Conservation (phyloP, 192 early-diverging fungal species). For the Coemansia erecta region DNA sequence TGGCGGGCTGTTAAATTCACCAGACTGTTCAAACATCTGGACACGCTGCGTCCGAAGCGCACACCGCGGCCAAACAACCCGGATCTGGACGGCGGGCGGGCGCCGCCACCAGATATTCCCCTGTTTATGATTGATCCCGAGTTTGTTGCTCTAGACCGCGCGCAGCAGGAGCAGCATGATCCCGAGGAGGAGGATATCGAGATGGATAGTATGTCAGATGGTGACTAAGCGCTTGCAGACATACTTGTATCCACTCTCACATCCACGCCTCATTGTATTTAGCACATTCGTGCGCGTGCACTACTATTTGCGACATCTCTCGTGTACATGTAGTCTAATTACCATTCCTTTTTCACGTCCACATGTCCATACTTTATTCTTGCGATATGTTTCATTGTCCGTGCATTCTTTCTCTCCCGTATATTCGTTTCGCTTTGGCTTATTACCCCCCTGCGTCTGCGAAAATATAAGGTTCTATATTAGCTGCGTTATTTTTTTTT, state of each 20-base stretch:
- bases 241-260: too few relatives aligned
- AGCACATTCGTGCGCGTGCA: neutral
- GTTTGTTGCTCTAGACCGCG: slow-evolving; percentile 26
- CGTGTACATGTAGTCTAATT: slow-evolving; percentile 8
- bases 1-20: slow-evolving; percentile 39
- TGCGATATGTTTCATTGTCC: neutral
- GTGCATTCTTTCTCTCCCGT: neutral
- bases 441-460: too few relatives aligned
- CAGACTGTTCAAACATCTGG: slow-evolving; percentile 39
- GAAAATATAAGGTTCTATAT: too few relatives aligned
- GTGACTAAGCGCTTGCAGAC: neutral
- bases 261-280: neutral
- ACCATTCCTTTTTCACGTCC: slow-evolving; percentile 1
- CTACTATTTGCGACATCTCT: neutral
- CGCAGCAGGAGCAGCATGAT: slow-evolving; percentile 17
- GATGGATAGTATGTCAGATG: slow-evolving; percentile 40
- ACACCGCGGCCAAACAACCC: slow-evolving; percentile 40
- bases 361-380: slow-evolving; percentile 1
- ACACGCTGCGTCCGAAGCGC: slow-evolving; percentile 49
- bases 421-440: too few relatives aligned
- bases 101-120: slow-evolving; percentile 38
- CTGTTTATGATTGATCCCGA: slow-evolving; percentile 35
- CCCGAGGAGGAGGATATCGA: slow-evolving; percentile 41
- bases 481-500: too few relatives aligned
- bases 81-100: slow-evolving; percentile 14